A percentile compares a stretch with the other conserved stretches of the same genome.
Evolutionary conservation across 495 filamentous ascomycete genomes (phyloP).

Genomic region (Tuber indicum): DNA sequence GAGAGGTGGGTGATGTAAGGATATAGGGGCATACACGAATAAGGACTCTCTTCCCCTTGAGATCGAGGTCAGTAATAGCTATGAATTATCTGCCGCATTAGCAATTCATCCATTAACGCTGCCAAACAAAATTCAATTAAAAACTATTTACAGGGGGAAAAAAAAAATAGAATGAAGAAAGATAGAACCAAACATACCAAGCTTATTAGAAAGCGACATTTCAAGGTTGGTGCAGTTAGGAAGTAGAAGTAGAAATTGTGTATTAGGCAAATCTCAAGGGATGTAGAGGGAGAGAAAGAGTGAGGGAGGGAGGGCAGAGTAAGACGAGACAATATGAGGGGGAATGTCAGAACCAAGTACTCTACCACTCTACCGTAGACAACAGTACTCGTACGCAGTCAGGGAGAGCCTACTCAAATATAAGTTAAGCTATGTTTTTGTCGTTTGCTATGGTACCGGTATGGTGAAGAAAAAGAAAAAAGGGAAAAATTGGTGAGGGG

Average conservation of each 20-base stretch:
- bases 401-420: not conserved
- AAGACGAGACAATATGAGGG: not conserved
- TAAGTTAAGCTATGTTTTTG: not conserved
- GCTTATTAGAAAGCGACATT: conserved; percentile 99
- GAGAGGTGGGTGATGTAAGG: not conserved
- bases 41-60: conserved; percentile 95
- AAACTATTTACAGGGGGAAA: not conserved
- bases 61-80: conserved; percentile 87
- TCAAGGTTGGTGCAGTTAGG: conserved; percentile 37
- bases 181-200: conserved; percentile 44
- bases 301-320: not conserved
- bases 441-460: not conserved
- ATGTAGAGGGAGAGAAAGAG: not conserved
- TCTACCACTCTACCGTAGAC: no score
- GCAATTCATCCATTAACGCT: not conserved
- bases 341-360: not conserved
- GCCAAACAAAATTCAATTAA: not conserved
- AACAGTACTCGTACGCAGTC: not conserved
- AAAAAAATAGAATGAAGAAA: not conserved
- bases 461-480: not conserved
- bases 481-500: not conserved
- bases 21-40: conserved; percentile 66
- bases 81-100: conserved; percentile 11
- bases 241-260: not conserved
- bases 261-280: not conserved